Conservation (phyloP, 2,329 filamentous ascomycete genomes). For the Pyrenophora seminiperda region DNA sequence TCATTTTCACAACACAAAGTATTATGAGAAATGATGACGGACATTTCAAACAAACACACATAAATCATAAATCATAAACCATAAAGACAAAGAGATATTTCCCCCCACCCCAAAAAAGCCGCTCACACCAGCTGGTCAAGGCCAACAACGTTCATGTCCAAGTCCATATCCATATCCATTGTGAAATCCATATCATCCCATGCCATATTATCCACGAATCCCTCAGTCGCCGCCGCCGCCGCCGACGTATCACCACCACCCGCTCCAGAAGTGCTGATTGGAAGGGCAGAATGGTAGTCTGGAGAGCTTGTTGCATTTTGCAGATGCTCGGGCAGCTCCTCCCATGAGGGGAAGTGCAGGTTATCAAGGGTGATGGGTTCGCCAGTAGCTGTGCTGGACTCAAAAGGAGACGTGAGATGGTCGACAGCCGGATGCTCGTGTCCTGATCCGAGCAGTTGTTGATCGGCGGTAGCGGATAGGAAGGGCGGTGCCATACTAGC, state of each 20-base stretch:
- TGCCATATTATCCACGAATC: no score
- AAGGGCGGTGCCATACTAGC: slow-evolving; percentile 10
- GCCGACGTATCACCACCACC: slow-evolving; percentile 14
- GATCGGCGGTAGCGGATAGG: neutral
- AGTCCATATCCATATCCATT: slow-evolving; percentile 41
- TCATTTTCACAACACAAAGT: no score
- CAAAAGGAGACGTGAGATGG: slow-evolving; percentile 12
- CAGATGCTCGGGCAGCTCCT: slow-evolving; percentile 32
- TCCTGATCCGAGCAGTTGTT: slow-evolving; percentile 6
- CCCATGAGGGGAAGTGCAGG: slow-evolving; percentile 38
- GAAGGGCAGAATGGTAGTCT: slow-evolving; percentile 20
- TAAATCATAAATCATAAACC: neutral
- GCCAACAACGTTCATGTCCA: slow-evolving; percentile 33
- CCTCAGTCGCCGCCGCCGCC: slow-evolving; percentile 5
- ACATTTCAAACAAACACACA: no score
- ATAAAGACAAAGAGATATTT: neutral
- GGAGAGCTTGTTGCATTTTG: slow-evolving; percentile 32
- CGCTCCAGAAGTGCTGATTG: slow-evolving; percentile 13
- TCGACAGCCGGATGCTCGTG: no score
- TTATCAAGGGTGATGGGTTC: slow-evolving; percentile 10
- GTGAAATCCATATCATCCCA: slow-evolving; percentile 45
- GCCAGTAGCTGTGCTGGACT: slow-evolving; percentile 3
- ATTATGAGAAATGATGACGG: slow-evolving; percentile 29
- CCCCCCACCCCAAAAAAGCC: slow-evolving; percentile 3
- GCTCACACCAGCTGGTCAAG: slow-evolving; percentile 16